Evolutionary conservation across 257 asterid genomes (phyloP), one percentile per base, ranked within the genome.

Genomic region (Anisodus tanguticus): DNA sequence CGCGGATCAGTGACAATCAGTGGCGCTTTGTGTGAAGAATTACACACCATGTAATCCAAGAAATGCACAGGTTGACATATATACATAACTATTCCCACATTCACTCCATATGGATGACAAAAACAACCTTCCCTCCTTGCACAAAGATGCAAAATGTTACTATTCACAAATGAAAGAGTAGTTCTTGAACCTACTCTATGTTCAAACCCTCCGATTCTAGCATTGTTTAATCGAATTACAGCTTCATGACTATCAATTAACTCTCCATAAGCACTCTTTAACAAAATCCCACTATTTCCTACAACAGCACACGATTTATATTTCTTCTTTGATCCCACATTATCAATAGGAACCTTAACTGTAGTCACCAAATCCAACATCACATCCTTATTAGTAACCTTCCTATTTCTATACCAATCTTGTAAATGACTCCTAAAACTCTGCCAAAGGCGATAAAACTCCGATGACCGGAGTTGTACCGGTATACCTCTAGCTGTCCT

Each of bases 61-160:
- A 97, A 93, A 87, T 97, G 99, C 8, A 89, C 95, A 8, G 98
- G 98, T 78, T 95, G 99, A 81, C 99, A 95, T 5, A 93, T 85
- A 64, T 97, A 97, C 98, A 95, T 91, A 35, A 94, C 63, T 9
- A 91, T 90, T 19, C 98, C 94, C 83, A 97, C 96, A 37, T 88
- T 83, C 31, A 16, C 80, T 7, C 99, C 99, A 54, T 95, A 97
- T 0, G 98, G 98, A 88, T 97, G 99, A 88, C 99, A 97, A 84
- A 88, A 93, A 82, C 99, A 97, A 58, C 95, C 93, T 39, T 88
- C 90, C 83, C 97, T 90, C 55, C 98, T 84, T 0, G 96, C 98
- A 80, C 99, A 97, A 45, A 87, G 79, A 83, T 93, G 98, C 86
- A 97, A 80, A 26, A 97, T 92, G 83, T 97, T 94, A 87, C 99